phyloP scores from a whole-genome alignment of 805 yeast species.

The Saccharomycopsis sp. region DNA sequence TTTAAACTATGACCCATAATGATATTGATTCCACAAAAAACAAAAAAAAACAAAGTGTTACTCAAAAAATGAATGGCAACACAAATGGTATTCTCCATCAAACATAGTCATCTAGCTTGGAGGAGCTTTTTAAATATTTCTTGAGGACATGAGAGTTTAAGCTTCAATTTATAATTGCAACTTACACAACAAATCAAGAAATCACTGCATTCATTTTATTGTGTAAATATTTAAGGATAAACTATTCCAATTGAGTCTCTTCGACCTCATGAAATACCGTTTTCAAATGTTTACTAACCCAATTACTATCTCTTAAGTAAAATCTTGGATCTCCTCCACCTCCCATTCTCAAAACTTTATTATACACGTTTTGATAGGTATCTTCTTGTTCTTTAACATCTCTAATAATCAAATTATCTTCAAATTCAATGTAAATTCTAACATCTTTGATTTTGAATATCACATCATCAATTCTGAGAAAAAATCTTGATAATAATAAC shows the following conservation, averaged over 20 bases:
- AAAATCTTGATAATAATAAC: constrained; percentile 64
- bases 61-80: too few relatives aligned
- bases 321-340: constrained; percentile 43
- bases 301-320: constrained; percentile 68
- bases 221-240: neutral
- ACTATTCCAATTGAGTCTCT: constrained; percentile 19
- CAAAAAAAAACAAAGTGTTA: too few relatives aligned
- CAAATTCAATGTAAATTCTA: constrained; percentile 71
- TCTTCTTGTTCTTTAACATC: constrained; percentile 69
- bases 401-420: constrained; percentile 49
- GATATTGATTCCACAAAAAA: too few relatives aligned
- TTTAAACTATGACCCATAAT: too few relatives aligned
- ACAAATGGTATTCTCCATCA: too few relatives aligned
- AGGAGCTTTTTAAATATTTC: too few relatives aligned
- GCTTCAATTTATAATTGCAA: too few relatives aligned
- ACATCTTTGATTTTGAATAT: constrained; percentile 77
- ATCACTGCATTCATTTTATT: too few relatives aligned
- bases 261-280: constrained; percentile 30
- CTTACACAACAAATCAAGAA: too few relatives aligned
- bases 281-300: constrained; percentile 65
- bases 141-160: too few relatives aligned
- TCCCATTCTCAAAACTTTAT: constrained; percentile 19
- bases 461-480: constrained; percentile 84
- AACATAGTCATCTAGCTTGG: too few relatives aligned
- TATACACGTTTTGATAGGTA: constrained; percentile 35